Conservation (phyloP, 352 stramenopile species). For the Phytophthora litchii region DNA sequence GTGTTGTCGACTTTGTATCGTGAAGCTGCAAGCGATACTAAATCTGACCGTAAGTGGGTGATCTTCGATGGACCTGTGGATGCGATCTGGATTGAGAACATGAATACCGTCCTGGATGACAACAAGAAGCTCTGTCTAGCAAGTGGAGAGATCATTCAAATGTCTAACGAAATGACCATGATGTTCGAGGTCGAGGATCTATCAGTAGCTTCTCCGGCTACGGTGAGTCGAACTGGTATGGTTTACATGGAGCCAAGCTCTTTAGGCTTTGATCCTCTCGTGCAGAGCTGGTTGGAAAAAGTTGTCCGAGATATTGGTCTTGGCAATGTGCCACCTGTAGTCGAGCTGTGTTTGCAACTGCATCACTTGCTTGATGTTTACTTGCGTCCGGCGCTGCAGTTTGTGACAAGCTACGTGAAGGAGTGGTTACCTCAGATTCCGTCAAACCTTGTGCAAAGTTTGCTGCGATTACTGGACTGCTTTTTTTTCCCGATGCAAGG, state of each 20-base stretch:
- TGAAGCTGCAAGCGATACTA: conserved; percentile 88
- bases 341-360: conserved; percentile 57
- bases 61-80: conserved; percentile 96
- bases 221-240: conserved; percentile 94
- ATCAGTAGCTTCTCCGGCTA: conserved; percentile 93
- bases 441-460: conserved; percentile 89
- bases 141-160: conserved; percentile 95
- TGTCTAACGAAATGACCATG: conserved; percentile 96
- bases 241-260: conserved; percentile 96
- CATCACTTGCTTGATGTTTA: conserved; percentile 91
- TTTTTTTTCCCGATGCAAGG: conserved; percentile 86
- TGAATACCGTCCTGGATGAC: conserved; percentile 97
- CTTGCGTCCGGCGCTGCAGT: conserved; percentile 77
- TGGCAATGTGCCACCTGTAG: conserved; percentile 40
- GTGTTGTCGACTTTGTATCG: conserved; percentile 92
- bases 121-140: conserved; percentile 96
- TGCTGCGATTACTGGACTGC: conserved; percentile 93
- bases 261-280: conserved; percentile 90
- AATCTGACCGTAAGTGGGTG: conserved; percentile 92
- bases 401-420: conserved; percentile 87
- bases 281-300: conserved; percentile 89
- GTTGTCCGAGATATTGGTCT: conserved; percentile 67
- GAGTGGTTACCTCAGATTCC: conserved; percentile 93
- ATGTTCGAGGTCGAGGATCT: conserved; percentile 97
- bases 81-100: conserved; percentile 98